Evolutionary conservation across 768 basidiomycete species (phyloP).

Genomic region (Kwoniella botswanensis): DNA sequence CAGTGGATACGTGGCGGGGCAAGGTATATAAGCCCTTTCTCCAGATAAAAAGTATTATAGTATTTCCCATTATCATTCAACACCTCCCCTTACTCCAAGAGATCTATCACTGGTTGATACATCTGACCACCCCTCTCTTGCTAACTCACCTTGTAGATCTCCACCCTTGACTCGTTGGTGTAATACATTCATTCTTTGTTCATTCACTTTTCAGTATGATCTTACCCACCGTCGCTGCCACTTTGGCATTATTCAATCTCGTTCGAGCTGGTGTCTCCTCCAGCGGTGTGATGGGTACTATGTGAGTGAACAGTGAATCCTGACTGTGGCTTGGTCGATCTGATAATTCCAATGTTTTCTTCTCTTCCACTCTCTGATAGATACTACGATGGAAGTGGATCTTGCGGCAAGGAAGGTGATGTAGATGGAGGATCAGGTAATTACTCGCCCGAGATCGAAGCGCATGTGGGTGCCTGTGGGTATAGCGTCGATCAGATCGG

Average conservation of each 20-base stretch:
- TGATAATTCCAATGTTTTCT: not conserved
- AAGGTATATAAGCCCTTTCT: not conserved
- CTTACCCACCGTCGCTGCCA: not conserved
- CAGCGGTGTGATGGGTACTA: not conserved
- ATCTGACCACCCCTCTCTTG: too few relatives aligned
- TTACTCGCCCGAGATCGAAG: not conserved
- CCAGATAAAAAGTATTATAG: not conserved
- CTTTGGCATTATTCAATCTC: not conserved
- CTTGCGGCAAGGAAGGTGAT: slow-evolving; percentile 2
- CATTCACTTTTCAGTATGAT: not conserved
- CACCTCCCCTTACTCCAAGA: not conserved
- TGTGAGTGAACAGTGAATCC: not conserved
- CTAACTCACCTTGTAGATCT: too few relatives aligned
- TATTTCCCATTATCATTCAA: not conserved
- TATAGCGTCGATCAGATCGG: not conserved
- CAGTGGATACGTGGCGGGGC: too few relatives aligned
- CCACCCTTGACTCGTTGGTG: not conserved
- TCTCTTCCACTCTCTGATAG: not conserved
- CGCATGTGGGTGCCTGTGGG: not conserved
- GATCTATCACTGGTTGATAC: not conserved
- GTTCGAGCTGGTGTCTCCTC: not conserved
- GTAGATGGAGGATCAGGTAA: not conserved
- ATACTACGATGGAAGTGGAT: not conserved
- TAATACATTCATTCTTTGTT: not conserved
- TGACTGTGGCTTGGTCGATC: not conserved